A percentile compares a stretch with the other conserved stretches of the same genome.
phyloP scores from a whole-genome alignment of 2,329 filamentous ascomycete genomes.

The Lithohypha guttulata region DNA sequence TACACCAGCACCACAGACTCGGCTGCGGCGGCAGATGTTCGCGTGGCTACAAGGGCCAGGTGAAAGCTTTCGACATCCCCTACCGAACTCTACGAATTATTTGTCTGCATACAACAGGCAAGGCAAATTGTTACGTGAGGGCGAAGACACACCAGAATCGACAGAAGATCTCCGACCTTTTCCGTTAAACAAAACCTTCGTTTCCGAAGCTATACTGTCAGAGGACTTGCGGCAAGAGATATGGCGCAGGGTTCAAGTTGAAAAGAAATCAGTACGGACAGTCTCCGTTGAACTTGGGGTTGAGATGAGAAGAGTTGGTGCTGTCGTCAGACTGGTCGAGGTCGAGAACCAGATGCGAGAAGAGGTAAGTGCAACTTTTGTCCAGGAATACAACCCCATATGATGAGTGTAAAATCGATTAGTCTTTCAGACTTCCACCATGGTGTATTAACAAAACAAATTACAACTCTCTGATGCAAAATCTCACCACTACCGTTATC shows the following conservation, averaged over 20 bases:
- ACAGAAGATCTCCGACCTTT: slow-evolving; percentile 47
- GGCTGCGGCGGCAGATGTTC: slow-evolving; percentile 45
- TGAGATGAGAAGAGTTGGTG: slow-evolving; percentile 73
- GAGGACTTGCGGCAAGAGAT: slow-evolving; percentile 64
- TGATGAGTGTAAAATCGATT: slow-evolving; percentile 84
- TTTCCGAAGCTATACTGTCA: slow-evolving; percentile 61
- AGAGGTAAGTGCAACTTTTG: slow-evolving; percentile 51
- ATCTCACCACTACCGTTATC: slow-evolving; percentile 17
- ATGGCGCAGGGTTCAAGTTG: slow-evolving; percentile 55
- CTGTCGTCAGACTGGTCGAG: slow-evolving; percentile 74
- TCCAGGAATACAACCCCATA: slow-evolving; percentile 18
- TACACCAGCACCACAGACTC: slow-evolving; percentile 30
- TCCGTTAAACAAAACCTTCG: slow-evolving; percentile 61
- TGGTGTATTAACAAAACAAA: slow-evolving; percentile 61
- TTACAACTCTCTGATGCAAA: slow-evolving; percentile 60
- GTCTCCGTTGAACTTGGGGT: slow-evolving; percentile 69
- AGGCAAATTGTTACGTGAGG: slow-evolving; percentile 36
- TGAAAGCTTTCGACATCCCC: slow-evolving; percentile 36
- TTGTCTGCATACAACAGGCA: slow-evolving; percentile 42
- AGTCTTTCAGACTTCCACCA: slow-evolving; percentile 95
- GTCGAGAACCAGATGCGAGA: slow-evolving; percentile 67
- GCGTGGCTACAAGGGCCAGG: slow-evolving; percentile 49
- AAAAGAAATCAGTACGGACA: slow-evolving; percentile 58
- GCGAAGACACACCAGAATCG: neutral
- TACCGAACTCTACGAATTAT: slow-evolving; percentile 44